phyloP scores from a whole-genome alignment of 441 rosid genomes.

The Adansonia madagascariensis region DNA sequence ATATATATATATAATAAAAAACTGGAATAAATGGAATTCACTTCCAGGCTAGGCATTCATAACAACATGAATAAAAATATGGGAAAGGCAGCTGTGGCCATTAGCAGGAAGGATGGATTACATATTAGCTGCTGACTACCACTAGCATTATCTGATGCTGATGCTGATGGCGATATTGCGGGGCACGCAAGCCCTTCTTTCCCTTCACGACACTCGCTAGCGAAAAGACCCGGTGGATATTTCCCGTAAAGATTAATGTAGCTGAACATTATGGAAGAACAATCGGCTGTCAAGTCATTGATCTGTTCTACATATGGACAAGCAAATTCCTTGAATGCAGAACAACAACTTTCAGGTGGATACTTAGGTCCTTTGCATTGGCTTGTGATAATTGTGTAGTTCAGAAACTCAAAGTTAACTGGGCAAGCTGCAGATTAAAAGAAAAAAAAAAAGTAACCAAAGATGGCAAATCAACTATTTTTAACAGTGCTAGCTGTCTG shows the following conservation, averaged over 20 bases:
- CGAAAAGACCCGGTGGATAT: constrained; percentile 81
- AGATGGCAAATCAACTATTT: too few species aligned
- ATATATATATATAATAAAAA: background rate
- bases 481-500: too few species aligned
- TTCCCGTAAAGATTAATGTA: constrained; percentile 80
- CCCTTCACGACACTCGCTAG: constrained; percentile 65
- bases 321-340: constrained; percentile 71
- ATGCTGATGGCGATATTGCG: constrained; percentile 39
- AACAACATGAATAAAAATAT: constrained; percentile 31
- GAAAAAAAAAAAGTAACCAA: too few species aligned
- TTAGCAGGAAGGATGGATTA: constrained; percentile 28
- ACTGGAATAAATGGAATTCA: constrained; percentile 14
- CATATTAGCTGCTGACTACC: constrained; percentile 29
- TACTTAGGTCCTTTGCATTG: constrained; percentile 69
- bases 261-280: constrained; percentile 80
- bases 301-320: constrained; percentile 65
- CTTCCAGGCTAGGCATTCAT: constrained; percentile 33
- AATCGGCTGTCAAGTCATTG: constrained; percentile 64
- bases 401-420: constrained; percentile 65
- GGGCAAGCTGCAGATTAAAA: constrained; percentile 50
- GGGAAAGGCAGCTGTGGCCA: constrained; percentile 36
- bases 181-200: constrained; percentile 68
- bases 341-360: constrained; percentile 58
- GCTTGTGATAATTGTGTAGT: constrained; percentile 61
- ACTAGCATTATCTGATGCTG: constrained; percentile 32